Evolutionary conservation across 2,329 filamentous ascomycete genomes (phyloP).

Genomic region (Cladophialophora chaetospira): DNA sequence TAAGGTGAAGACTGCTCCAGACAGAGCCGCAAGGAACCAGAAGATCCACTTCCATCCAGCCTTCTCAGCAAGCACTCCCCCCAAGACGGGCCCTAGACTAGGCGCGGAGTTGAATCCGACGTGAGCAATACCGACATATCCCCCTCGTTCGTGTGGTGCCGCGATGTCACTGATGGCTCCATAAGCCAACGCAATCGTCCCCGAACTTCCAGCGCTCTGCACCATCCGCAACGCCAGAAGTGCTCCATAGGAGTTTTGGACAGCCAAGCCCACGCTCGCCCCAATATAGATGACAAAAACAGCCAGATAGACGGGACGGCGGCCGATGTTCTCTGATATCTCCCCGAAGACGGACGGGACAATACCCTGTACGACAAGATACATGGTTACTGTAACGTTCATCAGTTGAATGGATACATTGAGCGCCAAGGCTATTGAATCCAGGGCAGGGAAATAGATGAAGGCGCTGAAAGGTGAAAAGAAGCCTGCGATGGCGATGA

Average conservation of each 20-base stretch:
- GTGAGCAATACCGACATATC: slow-evolving; percentile 51
- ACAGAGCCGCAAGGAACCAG: slow-evolving; percentile 37
- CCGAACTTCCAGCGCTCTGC: slow-evolving; percentile 48
- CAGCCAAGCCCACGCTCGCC: slow-evolving; percentile 45
- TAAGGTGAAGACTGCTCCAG: neutral
- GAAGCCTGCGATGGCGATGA: slow-evolving; percentile 3
- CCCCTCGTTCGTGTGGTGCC: slow-evolving; percentile 43
- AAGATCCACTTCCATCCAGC: slow-evolving; percentile 48
- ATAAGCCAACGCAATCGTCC: slow-evolving; percentile 46
- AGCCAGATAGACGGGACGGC: slow-evolving; percentile 37
- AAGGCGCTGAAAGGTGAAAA: slow-evolving; percentile 16
- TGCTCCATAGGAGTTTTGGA: slow-evolving; percentile 41
- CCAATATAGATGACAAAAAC: slow-evolving; percentile 39
- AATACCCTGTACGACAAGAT: slow-evolving; percentile 31
- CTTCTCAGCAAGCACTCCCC: slow-evolving; percentile 41
- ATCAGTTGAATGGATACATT: slow-evolving; percentile 15
- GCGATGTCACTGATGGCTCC: slow-evolving; percentile 43
- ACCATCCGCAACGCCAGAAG: slow-evolving; percentile 46
- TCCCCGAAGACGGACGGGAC: slow-evolving; percentile 38
- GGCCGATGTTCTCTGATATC: slow-evolving; percentile 38
- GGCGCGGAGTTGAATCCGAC: slow-evolving; percentile 46
- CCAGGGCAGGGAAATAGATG: slow-evolving; percentile 35
- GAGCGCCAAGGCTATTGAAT: slow-evolving; percentile 8
- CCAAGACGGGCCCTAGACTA: slow-evolving; percentile 47
- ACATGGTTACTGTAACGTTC: slow-evolving; percentile 27